Evolutionary conservation across 2,329 filamentous ascomycete genomes (phyloP).

Genomic region (Paecilomyces dactylethromorphus): DNA sequence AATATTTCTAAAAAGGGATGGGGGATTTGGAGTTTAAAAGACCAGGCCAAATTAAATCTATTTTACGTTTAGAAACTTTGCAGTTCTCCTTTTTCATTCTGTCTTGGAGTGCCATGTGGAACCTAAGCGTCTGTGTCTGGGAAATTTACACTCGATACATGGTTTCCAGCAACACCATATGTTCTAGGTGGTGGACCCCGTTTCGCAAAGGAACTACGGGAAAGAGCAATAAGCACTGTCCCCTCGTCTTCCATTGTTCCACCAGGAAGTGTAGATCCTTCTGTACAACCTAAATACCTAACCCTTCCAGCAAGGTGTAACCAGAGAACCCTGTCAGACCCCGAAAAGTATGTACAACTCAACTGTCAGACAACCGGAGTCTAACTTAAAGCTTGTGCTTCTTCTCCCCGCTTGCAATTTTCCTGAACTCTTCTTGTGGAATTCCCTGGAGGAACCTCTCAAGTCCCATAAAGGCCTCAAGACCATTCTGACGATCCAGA

Average conservation of each 20-base stretch:
- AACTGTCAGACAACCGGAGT: not conserved
- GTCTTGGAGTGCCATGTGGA: no score
- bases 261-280: not conserved
- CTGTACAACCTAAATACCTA: not conserved
- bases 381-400: conserved; percentile 73
- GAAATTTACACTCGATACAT: no score
- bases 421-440: conserved; percentile 83
- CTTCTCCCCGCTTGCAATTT: conserved; percentile 81
- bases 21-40: not conserved
- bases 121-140: no score
- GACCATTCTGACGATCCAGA: conserved; percentile 69
- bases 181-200: no score
- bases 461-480: conserved; percentile 80
- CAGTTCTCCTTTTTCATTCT: no score
- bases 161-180: no score
- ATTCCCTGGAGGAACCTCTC: conserved; percentile 72
- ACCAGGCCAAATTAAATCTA: not conserved
- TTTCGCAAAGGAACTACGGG: no score
- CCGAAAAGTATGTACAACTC: not conserved
- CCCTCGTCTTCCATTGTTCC: no score
- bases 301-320: not conserved
- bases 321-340: not conserved
- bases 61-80: not conserved
- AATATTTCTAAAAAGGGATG: not conserved
- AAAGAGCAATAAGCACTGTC: no score